Evolutionary conservation across 345 rosid genomes (phyloP).

Genomic region (Geranium brycei): DNA sequence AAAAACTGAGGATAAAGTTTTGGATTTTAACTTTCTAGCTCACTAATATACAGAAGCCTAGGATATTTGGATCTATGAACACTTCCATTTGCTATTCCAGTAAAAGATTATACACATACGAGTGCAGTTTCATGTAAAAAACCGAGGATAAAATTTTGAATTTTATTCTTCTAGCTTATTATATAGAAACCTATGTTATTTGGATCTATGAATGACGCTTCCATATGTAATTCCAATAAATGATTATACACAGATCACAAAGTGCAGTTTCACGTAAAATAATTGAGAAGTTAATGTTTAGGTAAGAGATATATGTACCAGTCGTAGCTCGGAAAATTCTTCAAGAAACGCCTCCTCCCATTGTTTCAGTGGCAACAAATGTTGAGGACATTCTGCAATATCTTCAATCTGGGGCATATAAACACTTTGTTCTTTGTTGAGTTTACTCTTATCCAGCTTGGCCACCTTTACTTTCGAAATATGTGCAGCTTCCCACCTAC

Average conservation of each 20-base stretch:
- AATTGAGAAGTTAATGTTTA: too few relatives aligned
- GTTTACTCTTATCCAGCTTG: slow-evolving; percentile 33
- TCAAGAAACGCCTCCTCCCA: slow-evolving; percentile 84
- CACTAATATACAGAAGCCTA: too few relatives aligned
- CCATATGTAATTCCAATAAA: not conserved
- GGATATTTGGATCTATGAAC: too few relatives aligned
- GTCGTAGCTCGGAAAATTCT: slow-evolving; percentile 60
- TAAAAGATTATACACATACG: too few relatives aligned
- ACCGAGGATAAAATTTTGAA: too few relatives aligned
- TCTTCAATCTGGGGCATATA: slow-evolving; percentile 90
- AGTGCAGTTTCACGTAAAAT: not conserved
- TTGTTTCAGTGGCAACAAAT: slow-evolving; percentile 46
- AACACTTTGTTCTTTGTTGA: slow-evolving; percentile 47
- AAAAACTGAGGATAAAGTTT: too few relatives aligned
- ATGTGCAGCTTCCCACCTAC: slow-evolving; percentile 89
- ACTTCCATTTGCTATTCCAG: too few relatives aligned
- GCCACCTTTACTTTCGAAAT: slow-evolving; percentile 68
- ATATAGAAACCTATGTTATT: not conserved
- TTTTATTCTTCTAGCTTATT: too few relatives aligned
- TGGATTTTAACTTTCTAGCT: too few relatives aligned
- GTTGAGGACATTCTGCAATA: slow-evolving; percentile 56
- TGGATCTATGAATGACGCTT: too few relatives aligned
- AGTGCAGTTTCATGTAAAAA: too few relatives aligned
- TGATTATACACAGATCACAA: not conserved
- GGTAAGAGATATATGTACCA: slow-evolving; percentile 23